Base-by-base conservation (phyloP, 805 yeast species). In the Wickerhamiella lipophila region DNA sequence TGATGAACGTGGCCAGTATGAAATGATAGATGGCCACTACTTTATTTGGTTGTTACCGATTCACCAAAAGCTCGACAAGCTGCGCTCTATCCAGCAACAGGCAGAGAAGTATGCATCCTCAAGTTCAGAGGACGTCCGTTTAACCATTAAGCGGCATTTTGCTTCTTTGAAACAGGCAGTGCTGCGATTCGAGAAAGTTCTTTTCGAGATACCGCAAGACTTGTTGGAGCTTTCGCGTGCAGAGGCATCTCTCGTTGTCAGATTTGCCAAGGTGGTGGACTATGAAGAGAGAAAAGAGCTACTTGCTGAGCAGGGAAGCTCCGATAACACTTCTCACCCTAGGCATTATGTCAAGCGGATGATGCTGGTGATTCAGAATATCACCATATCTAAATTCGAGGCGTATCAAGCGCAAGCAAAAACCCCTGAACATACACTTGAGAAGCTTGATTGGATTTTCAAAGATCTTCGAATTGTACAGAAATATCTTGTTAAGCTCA, bases 61-160 rank as follows among this genome's bases (percentile, higher is more conserved):
- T 11, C 97, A 89, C 63, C 83, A 72, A 61, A 68, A 73, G 52
- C 70, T 89, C 51, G 80, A 79, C 42, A 74, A 74, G 58, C 75
- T 85, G 16, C 71, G 94, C 47, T 89, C 86, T 63, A 78, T 88
- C 55, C 77, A 73, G 54, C 96, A 89, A 55, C 83, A 81, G 60
- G 72, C 88, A 47, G 70, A 70, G 50, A 66, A 64, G n/a, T 72
- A 81, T 63, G 71, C 83, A 27, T 65, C 52, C 53, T 62, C 66
- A 8, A 67, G 75, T 1, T 68, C 79, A 1, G 79, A 76, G 27
- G 95, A 88, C 61, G 76, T 80, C 13, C 74, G 77, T 54, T 71
- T 81, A 36, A 80, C 85, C 6, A 75, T 83, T n/a, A 61, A 64
- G 34, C 76, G 76, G 53, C 73, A 82, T 26, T 71, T 77, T 23